Evolutionary conservation across 768 basidiomycete genomes (phyloP), one percentile per base, ranked within the genome.

Genomic region (Peribolospora baueri): DNA sequence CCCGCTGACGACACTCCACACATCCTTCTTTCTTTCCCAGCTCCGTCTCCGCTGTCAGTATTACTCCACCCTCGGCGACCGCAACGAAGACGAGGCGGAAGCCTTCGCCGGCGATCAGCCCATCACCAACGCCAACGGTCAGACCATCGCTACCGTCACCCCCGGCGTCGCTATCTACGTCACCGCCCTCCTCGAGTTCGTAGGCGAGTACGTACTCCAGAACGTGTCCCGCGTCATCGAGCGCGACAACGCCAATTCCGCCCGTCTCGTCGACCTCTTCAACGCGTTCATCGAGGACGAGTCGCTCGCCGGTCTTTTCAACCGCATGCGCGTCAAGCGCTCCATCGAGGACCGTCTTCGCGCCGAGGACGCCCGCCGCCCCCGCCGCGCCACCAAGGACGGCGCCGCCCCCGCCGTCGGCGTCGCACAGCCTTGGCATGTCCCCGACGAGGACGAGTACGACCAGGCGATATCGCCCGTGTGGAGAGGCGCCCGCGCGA

Each of bases 221-320:
- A 47, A 10, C 46, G n/a, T 54, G 45, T 52, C 14, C 8, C 75
- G 81, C 40, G 85, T 93, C 37, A 79, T 80, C 10, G 78, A 83
- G 48, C 78, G 87, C 54, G 84, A 90, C 66, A 84, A 85, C 60
- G 81, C 81, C 62, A 76, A 81, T 51, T 71, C 70, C 36, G 88
- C 87, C 36, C 79, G 77, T 7, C 72, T 76, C 7, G 78, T 83
- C 57, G 87, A 93, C 66, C 70, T 95, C 48, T 88, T 86, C 65
- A 73, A 79, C 13, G 86, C 86, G 0, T 72, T 93, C 11, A 87
- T 84, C 58, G 90, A 93, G 68, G 90, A 93, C 67, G 80, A 84
- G 60, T 72, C 78, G 50, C 76, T 91, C 50, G 93, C 86, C 69
- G 76, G 75, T 38, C 73, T 83, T 57, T 88, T 90, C 69, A 84